Conservation (phyloP, 208 protist species). For the Trichomonas vaginalis region DNA sequence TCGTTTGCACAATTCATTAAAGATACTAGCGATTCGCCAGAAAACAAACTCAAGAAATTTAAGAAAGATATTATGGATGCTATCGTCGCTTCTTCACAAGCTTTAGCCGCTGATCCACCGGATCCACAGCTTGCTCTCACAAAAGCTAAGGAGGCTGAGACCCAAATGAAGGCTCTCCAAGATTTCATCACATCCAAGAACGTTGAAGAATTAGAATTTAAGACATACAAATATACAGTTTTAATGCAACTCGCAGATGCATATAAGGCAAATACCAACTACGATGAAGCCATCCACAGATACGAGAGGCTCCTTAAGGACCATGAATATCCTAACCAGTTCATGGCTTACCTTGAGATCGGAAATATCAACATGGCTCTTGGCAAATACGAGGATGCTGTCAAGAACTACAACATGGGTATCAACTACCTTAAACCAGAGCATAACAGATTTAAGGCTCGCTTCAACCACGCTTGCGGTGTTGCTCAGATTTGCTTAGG, state of each 20-base stretch:
- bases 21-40: not conserved
- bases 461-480: not conserved
- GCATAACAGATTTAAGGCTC: not conserved
- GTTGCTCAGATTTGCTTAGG: not conserved
- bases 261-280: not conserved
- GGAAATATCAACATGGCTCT: not conserved
- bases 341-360: not conserved
- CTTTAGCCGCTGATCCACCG: not conserved
- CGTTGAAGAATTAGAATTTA: not conserved
- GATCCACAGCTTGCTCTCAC: not conserved
- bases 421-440: not conserved
- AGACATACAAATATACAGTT: not conserved
- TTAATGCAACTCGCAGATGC: constrained; percentile 13
- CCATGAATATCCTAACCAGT: not conserved
- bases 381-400: not conserved
- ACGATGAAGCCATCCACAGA: not conserved
- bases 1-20: not conserved
- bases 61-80: constrained; percentile 1
- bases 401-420: constrained; percentile 16
- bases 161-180: not conserved
- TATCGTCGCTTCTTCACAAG: not conserved
- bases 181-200: not conserved
- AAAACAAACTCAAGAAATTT: not conserved
- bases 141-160: not conserved
- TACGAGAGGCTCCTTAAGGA: not conserved